Percentiles rank a stretch among this genome's conserved stretches.
Evolutionary conservation across 768 basidiomycete species (phyloP).

Genomic region (Lactarius trivialis): DNA sequence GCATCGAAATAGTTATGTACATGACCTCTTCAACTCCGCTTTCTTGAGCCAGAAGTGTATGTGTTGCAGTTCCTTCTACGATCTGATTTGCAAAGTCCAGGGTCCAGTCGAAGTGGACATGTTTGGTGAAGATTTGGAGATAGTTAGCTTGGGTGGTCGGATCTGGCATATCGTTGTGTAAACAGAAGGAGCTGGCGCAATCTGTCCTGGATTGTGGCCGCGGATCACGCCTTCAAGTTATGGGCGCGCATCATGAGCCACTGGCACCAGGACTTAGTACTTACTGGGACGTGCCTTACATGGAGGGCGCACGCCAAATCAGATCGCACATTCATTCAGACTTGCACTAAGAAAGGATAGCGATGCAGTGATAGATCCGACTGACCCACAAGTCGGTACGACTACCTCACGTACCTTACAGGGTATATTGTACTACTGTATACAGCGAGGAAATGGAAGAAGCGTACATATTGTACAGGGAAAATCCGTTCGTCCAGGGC

Average conservation of each 20-base stretch:
- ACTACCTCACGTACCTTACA: not conserved
- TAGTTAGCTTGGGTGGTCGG: conserved; percentile 83
- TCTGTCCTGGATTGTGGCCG: not conserved
- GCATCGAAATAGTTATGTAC: conserved; percentile 34
- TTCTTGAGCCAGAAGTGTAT: conserved; percentile 50
- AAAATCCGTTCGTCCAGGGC: not conserved
- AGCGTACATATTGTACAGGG: not conserved
- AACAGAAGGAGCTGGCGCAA: not conserved
- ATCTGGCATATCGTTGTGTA: conserved; percentile 33
- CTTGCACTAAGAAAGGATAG: not conserved
- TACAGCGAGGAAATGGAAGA: not conserved
- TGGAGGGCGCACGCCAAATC: not conserved
- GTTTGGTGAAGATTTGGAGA: conserved; percentile 52
- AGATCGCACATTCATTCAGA: not conserved
- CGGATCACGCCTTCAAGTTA: not conserved
- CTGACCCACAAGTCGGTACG: not conserved
- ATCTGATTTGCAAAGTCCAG: conserved; percentile 62
- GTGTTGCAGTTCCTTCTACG: conserved; percentile 59
- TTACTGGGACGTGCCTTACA: not conserved
- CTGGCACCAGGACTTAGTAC: not conserved
- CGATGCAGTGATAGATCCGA: not conserved
- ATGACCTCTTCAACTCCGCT: conserved; percentile 51
- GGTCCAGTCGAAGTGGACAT: conserved; percentile 70
- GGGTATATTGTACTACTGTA: not conserved
- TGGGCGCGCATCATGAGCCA: not conserved